Percentiles rank a stretch among this genome's conserved stretches.
Evolutionary conservation across 2,329 filamentous ascomycete species (phyloP).

Genomic region (Trichoderma atroviride): DNA sequence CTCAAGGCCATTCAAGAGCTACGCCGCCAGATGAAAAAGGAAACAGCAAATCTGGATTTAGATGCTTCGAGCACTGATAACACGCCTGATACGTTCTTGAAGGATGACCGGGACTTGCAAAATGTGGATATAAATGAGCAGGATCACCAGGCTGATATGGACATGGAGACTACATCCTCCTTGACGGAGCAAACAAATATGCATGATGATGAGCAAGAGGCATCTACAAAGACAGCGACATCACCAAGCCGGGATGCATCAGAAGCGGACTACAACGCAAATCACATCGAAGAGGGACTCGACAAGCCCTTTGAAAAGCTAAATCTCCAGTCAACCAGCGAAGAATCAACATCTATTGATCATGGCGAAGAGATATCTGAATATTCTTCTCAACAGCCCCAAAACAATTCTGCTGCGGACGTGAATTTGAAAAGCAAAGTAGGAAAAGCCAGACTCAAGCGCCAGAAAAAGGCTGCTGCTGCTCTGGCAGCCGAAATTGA

Average conservation of each 20-base stretch:
- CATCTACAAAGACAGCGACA: not conserved
- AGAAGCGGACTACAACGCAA: not conserved
- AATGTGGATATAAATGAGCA: not conserved
- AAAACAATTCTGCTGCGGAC: constrained; percentile 36
- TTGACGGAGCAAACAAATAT: not conserved
- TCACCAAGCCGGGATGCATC: not conserved
- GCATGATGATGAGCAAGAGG: not conserved
- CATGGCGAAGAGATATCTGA: not conserved
- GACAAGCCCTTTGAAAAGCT: not conserved
- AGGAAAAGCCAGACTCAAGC: constrained; percentile 56
- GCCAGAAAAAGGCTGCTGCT: constrained; percentile 52
- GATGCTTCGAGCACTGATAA: constrained; percentile 27
- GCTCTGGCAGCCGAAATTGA: constrained; percentile 40
- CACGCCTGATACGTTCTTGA: not conserved
- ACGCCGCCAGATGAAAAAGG: constrained; percentile 78
- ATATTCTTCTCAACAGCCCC: constrained; percentile 26
- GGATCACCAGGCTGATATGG: not conserved
- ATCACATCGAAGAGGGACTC: not conserved
- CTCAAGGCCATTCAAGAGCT: constrained; percentile 81
- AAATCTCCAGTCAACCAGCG: not conserved
- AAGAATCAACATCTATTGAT: not conserved
- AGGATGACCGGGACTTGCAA: not conserved
- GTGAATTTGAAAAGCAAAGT: constrained; percentile 43
- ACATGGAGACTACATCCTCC: not conserved
- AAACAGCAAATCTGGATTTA: constrained; percentile 66